Percentiles rank a stretch among this genome's conserved stretches.
phyloP scores from a whole-genome alignment of 306 rosid species.

The Pterocarpus santalinus region DNA sequence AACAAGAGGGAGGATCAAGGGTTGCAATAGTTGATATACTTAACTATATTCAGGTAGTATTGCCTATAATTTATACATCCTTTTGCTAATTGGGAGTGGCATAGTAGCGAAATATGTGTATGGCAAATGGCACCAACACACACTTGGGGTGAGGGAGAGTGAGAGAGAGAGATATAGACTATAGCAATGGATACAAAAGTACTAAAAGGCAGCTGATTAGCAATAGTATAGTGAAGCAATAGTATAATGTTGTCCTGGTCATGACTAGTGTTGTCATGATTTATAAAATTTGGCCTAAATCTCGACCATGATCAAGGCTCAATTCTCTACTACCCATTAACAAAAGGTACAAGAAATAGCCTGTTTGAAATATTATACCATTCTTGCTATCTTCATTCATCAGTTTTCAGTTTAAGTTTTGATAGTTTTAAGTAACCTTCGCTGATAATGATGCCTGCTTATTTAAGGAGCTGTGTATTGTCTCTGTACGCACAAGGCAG shows the following conservation, averaged over 20 bases:
- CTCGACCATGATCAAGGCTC: not conserved
- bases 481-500: not conserved
- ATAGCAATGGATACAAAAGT: not conserved
- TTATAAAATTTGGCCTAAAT: not conserved
- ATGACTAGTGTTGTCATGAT: not conserved
- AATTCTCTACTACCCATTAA: not conserved
- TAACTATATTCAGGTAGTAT: constrained; percentile 73
- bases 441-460: constrained; percentile 9
- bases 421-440: not conserved
- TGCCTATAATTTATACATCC: constrained; percentile 4
- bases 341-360: not conserved
- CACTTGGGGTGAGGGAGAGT: not conserved
- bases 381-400: constrained; percentile 11
- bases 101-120: not conserved
- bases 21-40: constrained; percentile 69
- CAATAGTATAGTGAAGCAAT: not conserved
- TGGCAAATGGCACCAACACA: not conserved
- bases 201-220: not conserved
- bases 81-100: constrained; percentile 13
- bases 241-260: not conserved
- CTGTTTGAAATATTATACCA: not conserved
- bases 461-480: constrained; percentile 10
- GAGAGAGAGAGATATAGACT: not conserved
- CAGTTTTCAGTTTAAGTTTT: not conserved
- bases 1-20: constrained; percentile 85